Evolutionary conservation across 345 rosid genomes (phyloP), one percentile per base, ranked within the genome.

Genomic region (Arabidopsis arenosa): DNA sequence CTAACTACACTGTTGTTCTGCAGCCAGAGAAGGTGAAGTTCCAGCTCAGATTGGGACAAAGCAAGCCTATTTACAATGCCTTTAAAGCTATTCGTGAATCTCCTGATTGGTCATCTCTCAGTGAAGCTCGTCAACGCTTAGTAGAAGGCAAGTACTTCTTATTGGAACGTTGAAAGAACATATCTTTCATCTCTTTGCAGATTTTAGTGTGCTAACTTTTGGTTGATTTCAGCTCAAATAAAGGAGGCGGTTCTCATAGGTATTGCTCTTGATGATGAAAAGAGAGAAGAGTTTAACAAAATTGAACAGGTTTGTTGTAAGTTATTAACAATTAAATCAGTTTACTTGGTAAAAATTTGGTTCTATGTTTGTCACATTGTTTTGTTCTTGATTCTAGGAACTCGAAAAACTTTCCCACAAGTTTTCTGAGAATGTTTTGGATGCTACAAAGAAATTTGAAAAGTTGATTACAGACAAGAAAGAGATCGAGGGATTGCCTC

Each of bases 371-470:
- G 32, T 53, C 8, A 7, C 18, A 41, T 4, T 9, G 32, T 37
- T 15, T 66, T 39, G 44, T 30, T 41, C 41, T 40, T 54, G 39
- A 15, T 86, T 81, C 85, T 83, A 94, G 98, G 97, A 94, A 82
- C 83, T 94, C 52, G 88, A 90, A 68, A 88, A 83, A 66, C 82
- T 90, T 56, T 85, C 97, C 39, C 90, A 88, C 62, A 94, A 90
- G 76, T 94, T 94, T 69, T 84, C 59, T 51, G 97, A 90, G 83
- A 94, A 94, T 71, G 95, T 90, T 68, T 80, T 94, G 83, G 98
- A 94, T 76, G 90, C 97, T 68, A 94, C 97, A 79, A 94, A 92
- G 83, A 87, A 83, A 58, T 94, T 87, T 86, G 96, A 92, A 84
- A 94, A 89, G 78, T 70, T 90, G 61, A 84, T 94, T 44, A 88